Base-by-base conservation (phyloP, 2,329 filamentous ascomycete genomes). In the Trichoderma koningii region DNA sequence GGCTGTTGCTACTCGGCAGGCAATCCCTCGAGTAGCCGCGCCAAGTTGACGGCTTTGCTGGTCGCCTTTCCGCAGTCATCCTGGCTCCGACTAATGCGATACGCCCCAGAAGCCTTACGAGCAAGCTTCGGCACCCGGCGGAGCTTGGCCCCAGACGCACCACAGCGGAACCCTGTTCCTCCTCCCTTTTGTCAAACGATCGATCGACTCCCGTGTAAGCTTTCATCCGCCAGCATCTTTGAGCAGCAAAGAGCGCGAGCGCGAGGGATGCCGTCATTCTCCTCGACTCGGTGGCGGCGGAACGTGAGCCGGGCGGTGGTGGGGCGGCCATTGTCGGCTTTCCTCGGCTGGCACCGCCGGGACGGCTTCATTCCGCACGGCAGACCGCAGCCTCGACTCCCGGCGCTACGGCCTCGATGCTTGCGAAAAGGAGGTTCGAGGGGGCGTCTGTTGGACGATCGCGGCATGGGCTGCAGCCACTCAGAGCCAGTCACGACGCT, bases 291-390 rank as follows among this genome's bases (percentile, higher is more conserved):
- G 60, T 63, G 60, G 50, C 60, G 30, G 28, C 60, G 60, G 60
- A 63, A 42, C 42, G 15, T 51, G 63, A 56, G 63, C 66, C 66
- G 63, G 56, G 63, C 42, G 17, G 19, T 28, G 56, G 55, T 68
- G 56, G 56, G 63, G 65, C 78, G 78, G 78, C 75, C 74, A 77
- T 70, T 67, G 63, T 72, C 79, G 79, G 79, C 76, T 80, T 78
- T 65, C 69, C 60, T 69, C 78, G 78, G 78, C 69, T 78, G 70
- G 70, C 70, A 69, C 71, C 71, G 73, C 72, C 69, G 66, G 67
- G 66, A 68, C 71, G 69, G 66, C 45, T 56, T 66, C n/a, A 69
- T 69, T 70, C 67, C 69, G 67, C 69, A 63, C 67, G 63, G 66
- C 66, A 63, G 23, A 34, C 50, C 19, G 28, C 48, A 48, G 34